Percentiles rank a stretch among this genome's conserved stretches.
Evolutionary conservation across 768 basidiomycete genomes (phyloP).

Genomic region (Mycena epipterygia): DNA sequence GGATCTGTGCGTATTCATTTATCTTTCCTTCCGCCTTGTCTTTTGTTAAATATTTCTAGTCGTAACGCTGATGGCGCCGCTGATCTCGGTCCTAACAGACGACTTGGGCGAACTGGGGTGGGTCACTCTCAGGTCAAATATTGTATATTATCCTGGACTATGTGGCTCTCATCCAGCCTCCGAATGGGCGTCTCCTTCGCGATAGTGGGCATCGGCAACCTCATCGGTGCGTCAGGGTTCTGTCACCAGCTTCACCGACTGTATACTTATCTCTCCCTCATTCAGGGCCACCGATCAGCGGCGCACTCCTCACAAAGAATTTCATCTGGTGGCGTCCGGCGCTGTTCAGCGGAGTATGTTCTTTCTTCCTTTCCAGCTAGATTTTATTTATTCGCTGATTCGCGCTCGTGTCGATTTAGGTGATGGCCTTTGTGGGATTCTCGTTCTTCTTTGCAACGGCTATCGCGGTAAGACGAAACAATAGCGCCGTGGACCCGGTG

Average conservation of each 20-base stretch:
- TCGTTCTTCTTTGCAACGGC: too few species aligned
- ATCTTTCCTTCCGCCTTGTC: slow-evolving; percentile 20
- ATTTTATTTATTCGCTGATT: too few species aligned
- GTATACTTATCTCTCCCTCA: slow-evolving; percentile 21
- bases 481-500: too few species aligned
- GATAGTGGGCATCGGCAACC: neutral
- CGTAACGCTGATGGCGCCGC: slow-evolving; percentile 46
- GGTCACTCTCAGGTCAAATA: neutral
- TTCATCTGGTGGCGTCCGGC: slow-evolving; percentile 56
- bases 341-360: slow-evolving; percentile 46
- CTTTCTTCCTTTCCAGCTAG: too few species aligned
- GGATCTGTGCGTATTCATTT: slow-evolving; percentile 45
- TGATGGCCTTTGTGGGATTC: too few species aligned
- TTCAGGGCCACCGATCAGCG: slow-evolving; percentile 51
- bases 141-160: neutral
- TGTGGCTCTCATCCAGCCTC: slow-evolving; percentile 27
- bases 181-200: slow-evolving; percentile 42
- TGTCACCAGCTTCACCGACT: neutral
- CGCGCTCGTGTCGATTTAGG: too few species aligned
- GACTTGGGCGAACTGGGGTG: slow-evolving; percentile 53
- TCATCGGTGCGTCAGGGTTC: neutral
- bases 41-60: slow-evolving; percentile 41
- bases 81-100: slow-evolving; percentile 45
- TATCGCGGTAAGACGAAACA: too few species aligned
- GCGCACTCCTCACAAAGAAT: slow-evolving; percentile 48